Evolutionary conservation across 306 rosid species (phyloP).

Genomic region (Bauhinia variegata): DNA sequence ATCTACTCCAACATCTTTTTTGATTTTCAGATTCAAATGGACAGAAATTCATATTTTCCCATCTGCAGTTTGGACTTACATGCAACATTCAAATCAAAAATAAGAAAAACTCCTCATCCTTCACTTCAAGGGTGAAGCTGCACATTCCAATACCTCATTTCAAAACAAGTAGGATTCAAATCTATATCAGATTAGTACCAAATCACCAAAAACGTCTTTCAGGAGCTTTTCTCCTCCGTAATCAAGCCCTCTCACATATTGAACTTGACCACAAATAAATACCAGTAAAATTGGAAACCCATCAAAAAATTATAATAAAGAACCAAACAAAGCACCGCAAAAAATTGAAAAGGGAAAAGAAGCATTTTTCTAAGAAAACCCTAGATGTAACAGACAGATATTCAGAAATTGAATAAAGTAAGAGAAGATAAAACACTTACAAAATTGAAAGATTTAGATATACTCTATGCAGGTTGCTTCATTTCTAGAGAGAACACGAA

Average conservation of each 20-base stretch:
- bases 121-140: no score
- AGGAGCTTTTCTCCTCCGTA: no score
- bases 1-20: no score
- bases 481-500: constrained; percentile 27
- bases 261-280: constrained; percentile 1
- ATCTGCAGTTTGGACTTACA: no score
- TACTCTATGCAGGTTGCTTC: constrained; percentile 33
- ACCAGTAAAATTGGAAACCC: constrained; percentile 30
- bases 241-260: constrained; percentile 9
- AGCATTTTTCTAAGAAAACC: constrained; percentile 27
- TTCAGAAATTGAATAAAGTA: constrained; percentile 11
- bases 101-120: no score
- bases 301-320: constrained; percentile 22
- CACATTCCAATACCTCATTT: no score
- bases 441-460: constrained; percentile 39
- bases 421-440: constrained; percentile 44
- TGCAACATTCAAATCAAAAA: no score
- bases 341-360: background rate
- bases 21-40: no score
- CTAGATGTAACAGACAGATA: constrained; percentile 30
- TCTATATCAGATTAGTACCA: no score
- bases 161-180: no score
- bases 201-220: no score
- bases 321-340: background rate
- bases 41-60: no score